These are phyloP conservation scores for Leishmania lainsoni DNA, from an alignment of 208 protist genomes.

Conservation along the genomic window DNA sequence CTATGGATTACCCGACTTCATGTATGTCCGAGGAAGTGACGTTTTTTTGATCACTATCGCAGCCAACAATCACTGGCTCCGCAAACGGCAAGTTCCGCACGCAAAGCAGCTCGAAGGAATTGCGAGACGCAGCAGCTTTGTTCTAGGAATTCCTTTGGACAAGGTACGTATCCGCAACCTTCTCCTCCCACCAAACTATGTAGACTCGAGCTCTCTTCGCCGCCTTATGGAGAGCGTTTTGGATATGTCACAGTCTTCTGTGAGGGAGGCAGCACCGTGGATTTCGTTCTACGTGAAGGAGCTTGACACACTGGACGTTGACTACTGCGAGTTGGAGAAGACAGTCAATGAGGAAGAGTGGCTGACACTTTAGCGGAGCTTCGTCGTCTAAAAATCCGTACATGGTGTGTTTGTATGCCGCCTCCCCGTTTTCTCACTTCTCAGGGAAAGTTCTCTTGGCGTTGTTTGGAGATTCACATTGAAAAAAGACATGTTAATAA, in stretches of 20 bases:
- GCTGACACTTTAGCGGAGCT: constrained; percentile 60
- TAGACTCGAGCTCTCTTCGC: constrained; percentile 70
- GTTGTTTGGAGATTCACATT: neutral
- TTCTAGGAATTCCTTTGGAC: constrained; percentile 75
- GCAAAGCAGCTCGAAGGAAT: constrained; percentile 86
- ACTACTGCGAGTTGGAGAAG: constrained; percentile 72
- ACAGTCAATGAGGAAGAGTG: constrained; percentile 80
- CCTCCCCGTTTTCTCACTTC: neutral
- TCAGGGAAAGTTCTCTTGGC: neutral
- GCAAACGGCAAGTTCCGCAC: constrained; percentile 82
- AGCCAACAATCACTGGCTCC: constrained; percentile 81
- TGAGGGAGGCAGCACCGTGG: constrained; percentile 51
- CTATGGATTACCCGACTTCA: constrained; percentile 81
- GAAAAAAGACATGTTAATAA: neutral
- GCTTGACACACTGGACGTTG: constrained; percentile 71
- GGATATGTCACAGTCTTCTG: constrained; percentile 11
- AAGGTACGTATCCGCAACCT: constrained; percentile 74
- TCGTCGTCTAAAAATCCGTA: neutral
- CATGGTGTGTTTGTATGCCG: neutral
- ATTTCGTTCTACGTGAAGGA: constrained; percentile 70
- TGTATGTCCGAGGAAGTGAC: constrained; percentile 68
- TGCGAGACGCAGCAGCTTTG: constrained; percentile 72
- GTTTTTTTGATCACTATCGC: constrained; percentile 84
- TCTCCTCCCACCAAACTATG: constrained; percentile 73
- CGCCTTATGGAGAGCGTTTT: constrained; percentile 63